phyloP scores from a whole-genome alignment of 2,329 filamentous ascomycete genomes.

The Pleurostoma richardsiae region DNA sequence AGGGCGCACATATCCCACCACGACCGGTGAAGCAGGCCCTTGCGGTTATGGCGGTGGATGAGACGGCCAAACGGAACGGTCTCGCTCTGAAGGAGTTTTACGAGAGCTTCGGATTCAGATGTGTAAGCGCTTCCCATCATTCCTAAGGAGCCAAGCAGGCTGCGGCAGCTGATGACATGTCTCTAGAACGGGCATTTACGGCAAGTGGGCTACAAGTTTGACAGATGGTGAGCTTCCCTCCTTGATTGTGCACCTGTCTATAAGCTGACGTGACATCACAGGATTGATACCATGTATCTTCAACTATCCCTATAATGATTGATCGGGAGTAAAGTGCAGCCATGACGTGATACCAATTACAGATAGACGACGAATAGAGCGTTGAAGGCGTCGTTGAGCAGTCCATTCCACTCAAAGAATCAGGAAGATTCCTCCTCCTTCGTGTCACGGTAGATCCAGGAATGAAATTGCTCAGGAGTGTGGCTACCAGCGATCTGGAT shows the following conservation, averaged over 20 bases:
- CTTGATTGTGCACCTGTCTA: not conserved
- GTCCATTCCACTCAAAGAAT: too few relatives aligned
- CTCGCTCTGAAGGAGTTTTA: not conserved
- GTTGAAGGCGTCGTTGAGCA: too few relatives aligned
- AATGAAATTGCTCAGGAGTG: not conserved
- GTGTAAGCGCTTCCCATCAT: not conserved
- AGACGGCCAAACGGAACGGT: not conserved
- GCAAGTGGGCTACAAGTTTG: not conserved
- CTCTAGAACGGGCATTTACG: not conserved
- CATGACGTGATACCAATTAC: not conserved
- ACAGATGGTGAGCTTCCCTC: not conserved
- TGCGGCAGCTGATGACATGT: not conserved
- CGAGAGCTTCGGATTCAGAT: not conserved
- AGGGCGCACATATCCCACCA: not conserved
- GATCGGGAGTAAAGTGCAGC: not conserved
- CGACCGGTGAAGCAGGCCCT: not conserved
- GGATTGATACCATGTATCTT: not conserved
- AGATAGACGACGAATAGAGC: not conserved
- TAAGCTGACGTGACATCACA: not conserved
- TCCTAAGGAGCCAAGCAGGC: too few relatives aligned
- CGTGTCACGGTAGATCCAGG: not conserved
- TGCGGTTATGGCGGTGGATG: not conserved
- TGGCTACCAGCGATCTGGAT: not conserved
- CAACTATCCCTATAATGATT: not conserved
- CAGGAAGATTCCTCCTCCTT: not conserved